Percentiles rank a stretch among this genome's conserved stretches.
Evolutionary conservation across 2,329 filamentous ascomycete species (phyloP).

Genomic region (Aureobasidium sp.): DNA sequence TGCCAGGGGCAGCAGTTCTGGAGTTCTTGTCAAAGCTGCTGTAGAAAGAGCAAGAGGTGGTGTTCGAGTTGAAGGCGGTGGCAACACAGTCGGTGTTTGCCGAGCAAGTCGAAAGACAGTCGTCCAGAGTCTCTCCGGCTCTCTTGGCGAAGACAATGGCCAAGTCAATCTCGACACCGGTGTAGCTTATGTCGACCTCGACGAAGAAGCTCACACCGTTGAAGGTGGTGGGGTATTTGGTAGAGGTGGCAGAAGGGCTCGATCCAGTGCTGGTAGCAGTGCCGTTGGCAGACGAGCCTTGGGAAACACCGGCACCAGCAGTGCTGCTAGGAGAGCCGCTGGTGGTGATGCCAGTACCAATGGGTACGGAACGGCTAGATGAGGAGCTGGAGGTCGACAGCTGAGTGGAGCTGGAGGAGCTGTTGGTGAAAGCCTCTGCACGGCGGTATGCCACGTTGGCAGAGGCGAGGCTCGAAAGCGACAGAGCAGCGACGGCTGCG

Average conservation of each 20-base stretch:
- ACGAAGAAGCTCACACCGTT: background rate
- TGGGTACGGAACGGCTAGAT: background rate
- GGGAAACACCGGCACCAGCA: background rate
- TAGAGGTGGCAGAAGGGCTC: background rate
- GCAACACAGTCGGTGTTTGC: background rate
- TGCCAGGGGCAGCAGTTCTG: background rate
- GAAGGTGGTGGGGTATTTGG: background rate
- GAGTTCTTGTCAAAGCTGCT: background rate
- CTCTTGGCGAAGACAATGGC: background rate
- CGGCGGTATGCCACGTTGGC: slow-evolving; percentile 6
- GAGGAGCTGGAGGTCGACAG: background rate
- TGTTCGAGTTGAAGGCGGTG: slow-evolving; percentile 7
- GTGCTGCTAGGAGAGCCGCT: background rate
- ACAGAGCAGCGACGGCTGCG: slow-evolving; percentile 11
- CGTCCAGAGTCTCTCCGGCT: background rate
- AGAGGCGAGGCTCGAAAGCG: slow-evolving; percentile 9
- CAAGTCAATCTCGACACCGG: background rate
- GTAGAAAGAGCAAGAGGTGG: background rate
- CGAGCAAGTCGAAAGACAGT: slow-evolving; percentile 6
- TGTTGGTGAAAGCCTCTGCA: background rate
- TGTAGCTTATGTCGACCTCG: background rate
- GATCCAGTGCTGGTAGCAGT: background rate
- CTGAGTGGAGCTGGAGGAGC: background rate
- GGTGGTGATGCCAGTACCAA: background rate
- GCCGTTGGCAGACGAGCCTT: background rate